A percentile compares a stretch with the other conserved stretches of the same genome.
Evolutionary conservation across 2,329 filamentous ascomycete species (phyloP).

Genomic region (Aspergillus pseudoviridinutans): DNA sequence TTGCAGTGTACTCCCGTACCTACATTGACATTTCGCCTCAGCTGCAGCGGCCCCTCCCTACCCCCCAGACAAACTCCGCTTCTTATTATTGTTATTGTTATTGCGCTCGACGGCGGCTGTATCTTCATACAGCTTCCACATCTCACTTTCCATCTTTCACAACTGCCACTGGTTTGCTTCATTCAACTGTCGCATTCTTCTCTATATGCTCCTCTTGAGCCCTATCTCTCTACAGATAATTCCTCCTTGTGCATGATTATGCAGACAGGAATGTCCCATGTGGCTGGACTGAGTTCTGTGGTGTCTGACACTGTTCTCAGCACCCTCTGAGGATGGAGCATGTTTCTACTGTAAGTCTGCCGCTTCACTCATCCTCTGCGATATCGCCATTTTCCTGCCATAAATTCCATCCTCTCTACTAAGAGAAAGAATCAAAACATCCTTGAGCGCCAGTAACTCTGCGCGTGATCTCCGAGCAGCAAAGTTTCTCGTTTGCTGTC

Average conservation of each 20-base stretch:
- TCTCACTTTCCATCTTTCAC: neutral
- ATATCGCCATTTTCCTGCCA: neutral
- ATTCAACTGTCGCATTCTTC: slow-evolving; percentile 13
- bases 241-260: slow-evolving; percentile 22
- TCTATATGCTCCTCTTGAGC: slow-evolving; percentile 6
- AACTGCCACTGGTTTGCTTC: slow-evolving; percentile 1
- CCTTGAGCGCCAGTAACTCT: neutral
- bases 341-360: slow-evolving; percentile 36
- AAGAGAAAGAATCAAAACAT: neutral
- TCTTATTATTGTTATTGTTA: neutral
- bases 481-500: neutral
- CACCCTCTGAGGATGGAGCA: slow-evolving; percentile 37
- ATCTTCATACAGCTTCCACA: neutral
- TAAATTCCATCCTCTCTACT: neutral
- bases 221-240: slow-evolving; percentile 5
- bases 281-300: slow-evolving; percentile 30
- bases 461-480: neutral
- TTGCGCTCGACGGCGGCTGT: neutral
- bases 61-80: neutral
- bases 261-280: slow-evolving; percentile 31
- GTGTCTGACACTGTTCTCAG: slow-evolving; percentile 28
- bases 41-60: neutral
- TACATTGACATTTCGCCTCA: neutral
- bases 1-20: neutral
- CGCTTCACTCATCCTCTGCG: slow-evolving; percentile 1